Percentiles rank a stretch among this genome's conserved stretches.
Evolutionary conservation across 331 rosid genomes (phyloP).

Genomic region (Quercus phellos): DNA sequence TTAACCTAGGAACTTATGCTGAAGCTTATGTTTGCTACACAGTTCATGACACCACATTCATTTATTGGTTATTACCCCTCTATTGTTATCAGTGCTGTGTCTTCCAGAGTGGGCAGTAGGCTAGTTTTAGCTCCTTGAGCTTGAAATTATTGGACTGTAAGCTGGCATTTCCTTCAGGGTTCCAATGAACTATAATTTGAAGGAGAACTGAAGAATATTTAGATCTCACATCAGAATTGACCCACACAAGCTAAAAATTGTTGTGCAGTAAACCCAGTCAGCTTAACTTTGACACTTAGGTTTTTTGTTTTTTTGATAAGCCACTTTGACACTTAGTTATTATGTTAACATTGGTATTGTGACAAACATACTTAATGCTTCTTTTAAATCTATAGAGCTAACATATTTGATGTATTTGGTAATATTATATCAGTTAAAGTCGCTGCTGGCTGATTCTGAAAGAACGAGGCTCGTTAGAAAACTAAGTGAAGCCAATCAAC

Average conservation of each 20-base stretch:
- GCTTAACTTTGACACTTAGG: neutral
- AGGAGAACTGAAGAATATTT: neutral
- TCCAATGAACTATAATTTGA: neutral
- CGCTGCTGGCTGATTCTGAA: conserved; percentile 66
- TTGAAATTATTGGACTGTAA: neutral
- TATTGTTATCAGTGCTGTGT: neutral
- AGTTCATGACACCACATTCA: too few species aligned
- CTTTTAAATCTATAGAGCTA: neutral
- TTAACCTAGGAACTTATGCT: neutral
- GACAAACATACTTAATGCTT: neutral
- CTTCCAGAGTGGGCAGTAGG: neutral
- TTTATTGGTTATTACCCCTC: neutral
- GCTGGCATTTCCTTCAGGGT: neutral
- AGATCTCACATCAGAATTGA: neutral
- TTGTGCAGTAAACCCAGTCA: neutral
- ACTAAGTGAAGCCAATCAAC: conserved; percentile 93
- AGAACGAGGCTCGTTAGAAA: conserved; percentile 60
- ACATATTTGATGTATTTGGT: neutral
- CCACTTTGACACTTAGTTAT: neutral
- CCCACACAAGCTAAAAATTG: neutral
- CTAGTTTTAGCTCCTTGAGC: neutral
- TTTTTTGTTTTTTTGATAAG: too few species aligned
- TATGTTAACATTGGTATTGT: neutral
- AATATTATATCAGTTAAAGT: conserved; percentile 41
- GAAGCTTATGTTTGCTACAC: neutral